Evolutionary conservation across 106 monocot species (phyloP), one percentile per base, ranked within the genome.

Genomic region (Allium cepa): DNA sequence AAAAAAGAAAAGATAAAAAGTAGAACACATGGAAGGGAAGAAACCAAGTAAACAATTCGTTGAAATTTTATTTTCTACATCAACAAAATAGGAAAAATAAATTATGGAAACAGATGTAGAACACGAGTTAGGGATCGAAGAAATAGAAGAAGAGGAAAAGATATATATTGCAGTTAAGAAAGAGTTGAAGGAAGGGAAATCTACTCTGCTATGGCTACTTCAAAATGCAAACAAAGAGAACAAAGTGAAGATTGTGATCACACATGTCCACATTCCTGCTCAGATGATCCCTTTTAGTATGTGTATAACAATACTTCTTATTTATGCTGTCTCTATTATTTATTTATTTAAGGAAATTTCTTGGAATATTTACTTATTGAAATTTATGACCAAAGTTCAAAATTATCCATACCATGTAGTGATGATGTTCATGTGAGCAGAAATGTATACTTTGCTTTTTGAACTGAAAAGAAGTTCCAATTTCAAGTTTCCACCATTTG

Each of bases 121-220:
- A 17, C 48, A 64, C 5, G 64, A 55, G 15, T 36, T 36, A 36
- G 36, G 36, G 5, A 36, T 36, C 36, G 73, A 10, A 53, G 63
- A 17, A n/a, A 71, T 51, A 46, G 49, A 64, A 17, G 65, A 68
- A 28, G 72, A 62, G 51, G 77, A 83, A 22, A 80, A 64, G 73
- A 71, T 83, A 7, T 78, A 80, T 52, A 65, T 87, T 7, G 79
- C 81, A 12, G 69, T 84, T 64, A 59, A 18, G 56, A 76, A 73
- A 61, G 78, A 84, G 22, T 10, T 69, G 10, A 79, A 77, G 67
- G 69, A 83, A 58, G 62, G 75, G 17, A 88, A 76, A 62, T 17
- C 22, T 8, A 76, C 67, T 17, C 60, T 88, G 16, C 5, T 50
- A 0, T 85, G 81, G 88, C 81, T 66, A 52, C 66, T 84, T 13